Base-by-base conservation (phyloP, 805 yeast species). In the Helenozyma baotianmanensis region DNA sequence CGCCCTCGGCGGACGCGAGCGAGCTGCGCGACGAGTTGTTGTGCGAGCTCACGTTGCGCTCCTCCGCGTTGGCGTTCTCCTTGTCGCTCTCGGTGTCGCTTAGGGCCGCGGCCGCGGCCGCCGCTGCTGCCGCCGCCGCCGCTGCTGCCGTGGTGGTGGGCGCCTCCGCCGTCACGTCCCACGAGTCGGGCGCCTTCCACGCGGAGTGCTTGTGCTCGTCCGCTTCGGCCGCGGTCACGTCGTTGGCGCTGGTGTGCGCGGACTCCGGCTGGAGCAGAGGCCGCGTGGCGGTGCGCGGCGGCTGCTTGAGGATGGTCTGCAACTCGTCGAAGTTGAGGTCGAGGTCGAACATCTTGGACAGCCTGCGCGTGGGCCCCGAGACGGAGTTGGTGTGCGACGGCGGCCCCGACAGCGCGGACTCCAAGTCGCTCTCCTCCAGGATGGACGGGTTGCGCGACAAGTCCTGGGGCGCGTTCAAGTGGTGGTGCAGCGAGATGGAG, bases 291-390 rank as follows among this genome's bases (percentile, higher is more conserved):
- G n/a, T n/a, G 26, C 11, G 37, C 36, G 28, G 25, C 2, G 56
- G 52, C 3, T 53, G 45, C 32, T 60, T 62, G 27, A 76, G 59
- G 36, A 76, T 75, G 6, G 76, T 76, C 22, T 64, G 56, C 74
- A 76, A 72, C 42, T 74, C 73, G 30, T 62, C 60, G 22, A 72
- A 49, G 40, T 72, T 69, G 36, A 73, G 62, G 33, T 74, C 75
- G 18, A 76, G 62, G 15, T 68, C 60, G 28, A 60, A 59, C 6
- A 47, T 43, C 23, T 41, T 41, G 9, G 43, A 38, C 17, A 33
- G 42, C 30, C 25, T 40, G 27, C 30, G 41, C 22, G 35, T 27
- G 12, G 27, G 42, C 2, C 45, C 43, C 5, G 47, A 39, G 11
- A 43, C 39, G 9, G 47, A 42, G 29, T 36, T 35, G 26, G 32